phyloP scores from a whole-genome alignment of 176 grass and related monocot species.

The Otatea glauca region DNA sequence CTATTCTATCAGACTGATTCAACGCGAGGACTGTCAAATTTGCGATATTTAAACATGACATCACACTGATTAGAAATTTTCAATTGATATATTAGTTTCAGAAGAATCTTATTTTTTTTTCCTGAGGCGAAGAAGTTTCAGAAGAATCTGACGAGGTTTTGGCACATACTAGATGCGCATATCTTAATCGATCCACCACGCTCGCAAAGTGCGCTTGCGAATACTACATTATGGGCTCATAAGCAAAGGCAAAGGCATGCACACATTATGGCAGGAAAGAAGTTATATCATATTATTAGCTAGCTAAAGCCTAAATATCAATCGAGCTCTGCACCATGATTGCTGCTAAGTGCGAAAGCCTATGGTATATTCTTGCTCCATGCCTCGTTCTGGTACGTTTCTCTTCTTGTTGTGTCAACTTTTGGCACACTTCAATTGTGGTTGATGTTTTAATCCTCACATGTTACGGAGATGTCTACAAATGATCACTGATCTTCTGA shows the following conservation, averaged over 20 bases:
- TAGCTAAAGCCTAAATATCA: slow-evolving; percentile 7
- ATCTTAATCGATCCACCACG: slow-evolving; percentile 26
- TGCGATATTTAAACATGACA: neutral
- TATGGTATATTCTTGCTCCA: slow-evolving; percentile 42
- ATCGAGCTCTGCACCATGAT: slow-evolving; percentile 32
- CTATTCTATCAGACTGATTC: slow-evolving; percentile 1
- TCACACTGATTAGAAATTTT: slow-evolving; percentile 10
- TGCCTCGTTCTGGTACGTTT: slow-evolving; percentile 42
- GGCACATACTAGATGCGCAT: slow-evolving; percentile 34
- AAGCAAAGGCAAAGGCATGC: slow-evolving; percentile 46
- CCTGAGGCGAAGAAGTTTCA: slow-evolving; percentile 37
- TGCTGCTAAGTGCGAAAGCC: slow-evolving; percentile 22
- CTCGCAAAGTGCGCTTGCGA: slow-evolving; percentile 30
- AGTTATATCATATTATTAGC: slow-evolving; percentile 15
- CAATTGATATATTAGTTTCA: too few species aligned
- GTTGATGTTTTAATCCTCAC: neutral
- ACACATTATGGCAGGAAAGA: slow-evolving; percentile 30
- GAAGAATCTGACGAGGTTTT: slow-evolving; percentile 47
- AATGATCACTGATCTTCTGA: neutral
- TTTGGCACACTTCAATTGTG: neutral
- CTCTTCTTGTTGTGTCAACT: neutral
- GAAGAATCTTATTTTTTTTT: neutral
- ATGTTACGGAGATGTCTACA: neutral
- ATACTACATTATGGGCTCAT: slow-evolving; percentile 27
- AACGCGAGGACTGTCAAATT: slow-evolving; percentile 10